Percentiles rank a stretch among this genome's conserved stretches.
Conservation (phyloP, 78 protist genomes). For the Chrysochromulina parva region DNA sequence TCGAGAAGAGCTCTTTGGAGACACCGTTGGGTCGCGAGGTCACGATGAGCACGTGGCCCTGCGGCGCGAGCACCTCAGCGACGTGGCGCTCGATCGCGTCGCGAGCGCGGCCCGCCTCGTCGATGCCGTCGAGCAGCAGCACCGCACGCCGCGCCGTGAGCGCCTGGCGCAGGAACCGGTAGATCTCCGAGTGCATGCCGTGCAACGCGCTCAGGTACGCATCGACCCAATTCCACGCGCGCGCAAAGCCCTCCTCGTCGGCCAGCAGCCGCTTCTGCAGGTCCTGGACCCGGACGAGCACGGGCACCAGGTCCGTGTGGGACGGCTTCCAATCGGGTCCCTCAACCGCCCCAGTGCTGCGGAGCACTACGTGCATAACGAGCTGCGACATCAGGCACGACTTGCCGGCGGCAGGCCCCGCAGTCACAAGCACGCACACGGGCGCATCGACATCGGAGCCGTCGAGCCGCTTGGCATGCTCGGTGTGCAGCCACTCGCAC, state of each 20-base stretch:
- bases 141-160: not conserved
- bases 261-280: not conserved
- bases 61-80: not conserved
- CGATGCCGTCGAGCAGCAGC: not conserved
- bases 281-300: not conserved
- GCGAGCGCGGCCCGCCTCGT: not conserved
- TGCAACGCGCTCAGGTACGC: not conserved
- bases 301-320: not conserved
- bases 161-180: not conserved
- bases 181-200: too few species aligned
- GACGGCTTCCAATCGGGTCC: too few species aligned
- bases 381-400: not conserved
- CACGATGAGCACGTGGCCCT: not conserved
- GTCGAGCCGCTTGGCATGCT: not conserved
- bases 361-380: not conserved
- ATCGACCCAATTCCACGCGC: conserved; percentile 1
- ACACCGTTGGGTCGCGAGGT: not conserved
- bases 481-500: not conserved
- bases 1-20: not conserved
- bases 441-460: not conserved
- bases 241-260: not conserved
- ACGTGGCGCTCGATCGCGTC: not conserved
- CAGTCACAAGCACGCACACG: not conserved
- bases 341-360: too few species aligned
- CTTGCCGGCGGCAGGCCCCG: conserved; percentile 3